Evolutionary conservation across 345 rosid genomes (phyloP), one percentile per base, ranked within the genome.

Genomic region (Angophora floribunda): DNA sequence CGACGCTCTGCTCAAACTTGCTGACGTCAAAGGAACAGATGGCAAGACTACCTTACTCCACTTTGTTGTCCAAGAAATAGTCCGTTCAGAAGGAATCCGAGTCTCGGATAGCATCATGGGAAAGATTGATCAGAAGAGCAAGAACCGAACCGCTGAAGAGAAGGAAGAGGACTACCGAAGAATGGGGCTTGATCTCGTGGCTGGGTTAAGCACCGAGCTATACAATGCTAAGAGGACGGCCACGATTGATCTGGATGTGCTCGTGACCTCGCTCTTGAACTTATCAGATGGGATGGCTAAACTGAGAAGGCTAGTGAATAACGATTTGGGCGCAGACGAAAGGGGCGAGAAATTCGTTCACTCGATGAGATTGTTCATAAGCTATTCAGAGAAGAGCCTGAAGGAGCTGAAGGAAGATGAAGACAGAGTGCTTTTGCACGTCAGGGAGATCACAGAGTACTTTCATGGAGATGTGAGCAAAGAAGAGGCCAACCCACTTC

Each of bases 201-300:
- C 99, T 0, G 99, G 99, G 53, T 88, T 97, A 86, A 95, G 92
- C 86, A 94, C 94, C 4, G 99, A 98, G 90, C 96, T 98, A 84
- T 88, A 95, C 91, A 97, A 98, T 89, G 99, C 94, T 87, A 98
- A 97, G 93, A 98, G 94, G 91, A 98, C 99, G 41, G 99, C 99
- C 1, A 95, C 96, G 0, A 86, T 97, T 28, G 99, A 98, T 91
- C 90, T 98, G 4, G 99, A 98, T 70, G 99, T 95, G 70, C 99
- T 98, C 0, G 97, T 96, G 1, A 95, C 89, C 91, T 97, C 99
- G 2, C 99, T 97, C 22, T 97, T 96, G 0, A 96, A 97, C 85
- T 90, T 98, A 12, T 93, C 96, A 17, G 95, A 94, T 4, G 99
- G 98, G 78, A 88, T 93, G 92, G 89, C 88, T 24, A 94, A 93